These are phyloP conservation scores for Amaranthus palmeri DNA, from an alignment of 148 eudicot species.

Conservation along the genomic window DNA sequence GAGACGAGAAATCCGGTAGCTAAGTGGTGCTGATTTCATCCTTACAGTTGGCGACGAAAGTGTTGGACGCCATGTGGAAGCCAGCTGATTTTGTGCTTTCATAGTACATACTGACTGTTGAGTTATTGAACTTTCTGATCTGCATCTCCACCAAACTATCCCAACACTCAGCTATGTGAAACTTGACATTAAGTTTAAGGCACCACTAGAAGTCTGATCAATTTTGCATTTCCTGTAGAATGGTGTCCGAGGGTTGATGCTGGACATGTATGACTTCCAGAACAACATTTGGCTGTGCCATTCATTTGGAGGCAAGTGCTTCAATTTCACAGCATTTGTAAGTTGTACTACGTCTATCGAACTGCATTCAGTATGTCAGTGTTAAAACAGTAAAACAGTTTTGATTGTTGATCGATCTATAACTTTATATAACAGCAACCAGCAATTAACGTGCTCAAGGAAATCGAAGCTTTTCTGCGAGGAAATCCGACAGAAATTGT, in stretches of 20 bases:
- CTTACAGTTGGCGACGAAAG: too few species aligned
- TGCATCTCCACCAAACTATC: background rate
- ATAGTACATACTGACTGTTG: too few species aligned
- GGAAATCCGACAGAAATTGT: constrained; percentile 71
- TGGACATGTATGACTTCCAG: constrained; percentile 88
- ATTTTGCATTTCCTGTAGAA: constrained; percentile 40
- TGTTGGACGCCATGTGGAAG: too few species aligned
- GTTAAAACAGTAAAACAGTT: background rate
- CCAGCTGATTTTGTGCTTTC: too few species aligned
- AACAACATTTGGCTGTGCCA: constrained; percentile 89
- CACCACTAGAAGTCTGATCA: constrained; percentile 1
- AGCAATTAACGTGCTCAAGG: constrained; percentile 68
- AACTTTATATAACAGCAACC: constrained; percentile 56
- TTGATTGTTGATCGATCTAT: constrained; percentile 9
- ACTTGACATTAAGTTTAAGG: background rate
- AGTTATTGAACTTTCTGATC: too few species aligned
- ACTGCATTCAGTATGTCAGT: background rate
- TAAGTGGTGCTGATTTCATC: too few species aligned
- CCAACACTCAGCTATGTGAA: background rate
- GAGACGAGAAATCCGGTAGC: too few species aligned
- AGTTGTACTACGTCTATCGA: constrained; percentile 24
- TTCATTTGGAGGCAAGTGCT: constrained; percentile 67
- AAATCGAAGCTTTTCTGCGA: constrained; percentile 57
- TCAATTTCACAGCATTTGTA: constrained; percentile 82
- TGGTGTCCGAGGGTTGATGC: constrained; percentile 95